Evolutionary conservation across 2,329 filamentous ascomycete genomes (phyloP).

Genomic region (Xylaria sp.): DNA sequence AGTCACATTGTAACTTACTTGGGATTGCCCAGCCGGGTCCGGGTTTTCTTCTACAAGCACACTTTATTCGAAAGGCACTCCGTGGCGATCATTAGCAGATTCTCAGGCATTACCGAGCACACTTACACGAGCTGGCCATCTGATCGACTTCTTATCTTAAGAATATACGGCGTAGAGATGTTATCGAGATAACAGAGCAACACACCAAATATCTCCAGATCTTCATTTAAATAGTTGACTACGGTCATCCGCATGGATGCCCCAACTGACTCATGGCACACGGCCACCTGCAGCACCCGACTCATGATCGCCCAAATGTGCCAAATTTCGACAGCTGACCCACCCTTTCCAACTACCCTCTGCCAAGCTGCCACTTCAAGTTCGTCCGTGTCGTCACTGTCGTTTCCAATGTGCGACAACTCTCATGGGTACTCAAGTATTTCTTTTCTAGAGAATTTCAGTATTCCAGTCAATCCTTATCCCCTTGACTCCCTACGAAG

Average conservation of each 20-base stretch:
- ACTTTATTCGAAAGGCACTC: not conserved
- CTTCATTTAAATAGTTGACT: not conserved
- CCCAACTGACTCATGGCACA: slow-evolving; percentile 20
- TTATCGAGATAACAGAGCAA: not conserved
- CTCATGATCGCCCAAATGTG: slow-evolving; percentile 32
- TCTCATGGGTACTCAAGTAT: not conserved
- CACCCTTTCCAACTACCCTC: slow-evolving; percentile 19
- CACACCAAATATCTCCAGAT: not conserved
- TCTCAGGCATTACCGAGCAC: not conserved
- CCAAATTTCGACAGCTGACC: slow-evolving; percentile 25
- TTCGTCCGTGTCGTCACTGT: not conserved
- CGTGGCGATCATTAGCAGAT: not conserved
- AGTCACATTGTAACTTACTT: not conserved
- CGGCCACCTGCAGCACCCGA: slow-evolving; percentile 20
- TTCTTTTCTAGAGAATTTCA: not conserved
- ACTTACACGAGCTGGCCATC: slow-evolving; percentile 4
- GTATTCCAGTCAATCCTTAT: not conserved
- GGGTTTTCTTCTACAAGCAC: not conserved
- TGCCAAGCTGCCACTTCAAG: not conserved
- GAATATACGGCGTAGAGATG: not conserved
- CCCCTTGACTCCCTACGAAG: not conserved
- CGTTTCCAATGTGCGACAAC: too few relatives aligned
- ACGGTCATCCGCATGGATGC: slow-evolving; percentile 19
- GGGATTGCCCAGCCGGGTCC: not conserved
- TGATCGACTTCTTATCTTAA: not conserved